These are phyloP conservation scores for Blastomyces gilchristii DNA, from an alignment of 2,329 filamentous ascomycete genomes.

Conservation along the genomic window DNA sequence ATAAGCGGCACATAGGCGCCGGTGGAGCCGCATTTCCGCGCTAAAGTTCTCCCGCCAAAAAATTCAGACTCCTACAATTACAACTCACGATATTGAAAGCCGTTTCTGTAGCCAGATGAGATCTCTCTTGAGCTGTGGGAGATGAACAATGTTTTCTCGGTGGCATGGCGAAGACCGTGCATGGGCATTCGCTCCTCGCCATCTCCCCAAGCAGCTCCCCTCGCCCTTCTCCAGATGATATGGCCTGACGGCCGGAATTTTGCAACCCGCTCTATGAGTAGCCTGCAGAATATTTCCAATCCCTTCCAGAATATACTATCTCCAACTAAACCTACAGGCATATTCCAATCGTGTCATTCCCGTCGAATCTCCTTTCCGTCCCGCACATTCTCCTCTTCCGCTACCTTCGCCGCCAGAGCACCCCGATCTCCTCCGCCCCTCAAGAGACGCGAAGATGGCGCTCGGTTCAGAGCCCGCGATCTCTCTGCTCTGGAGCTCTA, in stretches of 20 bases:
- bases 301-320: not conserved
- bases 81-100: not conserved
- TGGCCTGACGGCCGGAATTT: conserved; percentile 7
- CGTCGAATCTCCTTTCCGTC: not conserved
- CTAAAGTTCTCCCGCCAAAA: conserved; percentile 5
- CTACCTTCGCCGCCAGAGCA: conserved; percentile 1
- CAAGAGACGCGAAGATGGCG: conserved; percentile 20
- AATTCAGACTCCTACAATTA: not conserved
- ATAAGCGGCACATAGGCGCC: not conserved
- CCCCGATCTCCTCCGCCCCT: conserved; percentile 3
- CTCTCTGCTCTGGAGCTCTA: conserved; percentile 20
- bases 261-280: conserved; percentile 1
- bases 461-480: conserved; percentile 21
- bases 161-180: conserved; percentile 35
- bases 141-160: conserved; percentile 36
- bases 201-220: conserved; percentile 11
- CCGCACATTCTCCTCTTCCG: conserved; percentile 1
- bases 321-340: not conserved
- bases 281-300: not conserved
- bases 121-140: conserved; percentile 3
- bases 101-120: not conserved
- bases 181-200: conserved; percentile 24
- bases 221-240: conserved; percentile 5
- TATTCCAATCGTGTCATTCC: not conserved
- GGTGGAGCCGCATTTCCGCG: not conserved